phyloP scores from a whole-genome alignment of 2,329 filamentous ascomycete genomes.

The Sclerotinia spermophila region DNA sequence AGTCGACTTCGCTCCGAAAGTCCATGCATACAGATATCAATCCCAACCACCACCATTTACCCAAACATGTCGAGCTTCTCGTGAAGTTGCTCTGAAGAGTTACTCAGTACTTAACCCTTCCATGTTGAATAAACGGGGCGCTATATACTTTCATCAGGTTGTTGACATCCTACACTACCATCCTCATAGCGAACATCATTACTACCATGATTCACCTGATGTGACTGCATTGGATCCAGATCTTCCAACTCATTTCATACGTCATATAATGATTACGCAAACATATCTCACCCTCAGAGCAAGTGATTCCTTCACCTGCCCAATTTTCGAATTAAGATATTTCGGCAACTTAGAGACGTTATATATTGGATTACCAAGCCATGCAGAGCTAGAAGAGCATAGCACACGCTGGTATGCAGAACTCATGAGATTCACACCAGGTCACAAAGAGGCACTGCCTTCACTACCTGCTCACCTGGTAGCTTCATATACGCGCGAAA shows the following conservation, averaged over 20 bases:
- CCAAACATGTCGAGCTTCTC: background rate
- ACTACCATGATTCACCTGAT: background rate
- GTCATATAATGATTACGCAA: constrained; percentile 14
- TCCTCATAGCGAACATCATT: background rate
- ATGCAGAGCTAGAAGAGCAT: background rate
- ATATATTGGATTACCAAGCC: constrained; percentile 7
- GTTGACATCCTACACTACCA: constrained; percentile 11
- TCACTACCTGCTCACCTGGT: background rate
- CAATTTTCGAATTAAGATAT: background rate
- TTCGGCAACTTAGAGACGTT: background rate
- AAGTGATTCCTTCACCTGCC: constrained; percentile 4
- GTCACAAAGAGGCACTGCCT: background rate
- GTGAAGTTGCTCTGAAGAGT: constrained; percentile 1
- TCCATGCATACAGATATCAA: background rate
- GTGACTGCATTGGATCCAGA: background rate
- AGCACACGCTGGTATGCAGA: background rate
- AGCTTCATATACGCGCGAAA: background rate
- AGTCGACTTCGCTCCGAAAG: background rate
- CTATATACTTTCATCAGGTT: constrained; percentile 3
- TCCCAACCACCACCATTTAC: constrained; percentile 1
- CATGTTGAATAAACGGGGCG: background rate
- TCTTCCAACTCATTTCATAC: background rate
- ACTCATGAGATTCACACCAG: constrained; percentile 1
- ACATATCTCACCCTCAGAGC: background rate
- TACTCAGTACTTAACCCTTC: constrained; percentile 1